Percentiles rank a stretch among this genome's conserved stretches.
These are phyloP conservation scores for Fusarium goolgardi DNA, from an alignment of 2,329 filamentous ascomycete species.

Conservation along the genomic window DNA sequence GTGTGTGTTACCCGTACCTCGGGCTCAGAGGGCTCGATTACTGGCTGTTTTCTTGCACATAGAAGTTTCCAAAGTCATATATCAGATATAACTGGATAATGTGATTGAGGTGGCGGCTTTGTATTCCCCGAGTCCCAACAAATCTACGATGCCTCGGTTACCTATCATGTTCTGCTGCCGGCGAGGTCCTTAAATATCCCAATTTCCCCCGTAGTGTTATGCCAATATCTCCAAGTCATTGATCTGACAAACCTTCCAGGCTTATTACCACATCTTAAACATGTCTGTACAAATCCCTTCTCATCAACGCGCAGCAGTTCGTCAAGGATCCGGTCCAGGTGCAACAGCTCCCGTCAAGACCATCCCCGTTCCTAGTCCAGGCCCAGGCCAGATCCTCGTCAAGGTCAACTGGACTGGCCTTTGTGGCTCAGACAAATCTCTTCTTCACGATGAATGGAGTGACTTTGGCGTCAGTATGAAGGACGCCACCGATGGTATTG, in stretches of 20 bases:
- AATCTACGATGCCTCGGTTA: not conserved
- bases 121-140: not conserved
- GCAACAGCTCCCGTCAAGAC: constrained; percentile 30
- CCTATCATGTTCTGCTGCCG: rapidly evolving
- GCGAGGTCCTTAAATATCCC: not conserved
- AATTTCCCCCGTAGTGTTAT: not conserved
- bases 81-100: not conserved
- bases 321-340: constrained; percentile 34
- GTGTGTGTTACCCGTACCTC: not conserved
- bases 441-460: constrained; percentile 44
- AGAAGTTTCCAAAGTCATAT: not conserved
- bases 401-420: constrained; percentile 44
- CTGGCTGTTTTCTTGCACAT: not conserved
- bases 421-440: constrained; percentile 44
- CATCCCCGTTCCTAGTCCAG: constrained; percentile 37
- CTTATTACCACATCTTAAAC: not conserved
- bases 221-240: too few relatives aligned
- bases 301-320: constrained; percentile 40
- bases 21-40: not conserved
- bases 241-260: rapidly evolving
- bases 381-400: constrained; percentile 40
- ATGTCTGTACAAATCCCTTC: constrained; percentile 35
- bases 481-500: constrained; percentile 57
- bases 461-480: constrained; percentile 42
- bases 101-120: not conserved